Conservation (phyloP, 2,329 filamentous ascomycete species). For the Taxawa tesnikishii region DNA sequence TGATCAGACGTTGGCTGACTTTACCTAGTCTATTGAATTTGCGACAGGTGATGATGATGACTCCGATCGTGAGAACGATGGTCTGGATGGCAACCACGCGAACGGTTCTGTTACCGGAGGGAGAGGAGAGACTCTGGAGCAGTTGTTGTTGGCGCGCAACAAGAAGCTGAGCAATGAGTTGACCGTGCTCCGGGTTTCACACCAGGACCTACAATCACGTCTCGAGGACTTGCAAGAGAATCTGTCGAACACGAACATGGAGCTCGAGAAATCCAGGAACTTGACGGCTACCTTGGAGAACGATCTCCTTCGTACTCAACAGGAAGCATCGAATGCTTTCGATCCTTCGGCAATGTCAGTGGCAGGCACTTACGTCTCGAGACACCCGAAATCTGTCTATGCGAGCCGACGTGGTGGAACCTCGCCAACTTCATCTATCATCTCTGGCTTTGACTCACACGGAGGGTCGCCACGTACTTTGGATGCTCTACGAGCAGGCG, state of each 20-base stretch:
- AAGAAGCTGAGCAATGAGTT: conserved; percentile 94
- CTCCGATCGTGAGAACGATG: conserved; percentile 42
- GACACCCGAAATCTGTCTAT: conserved; percentile 55
- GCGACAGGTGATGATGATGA: conserved; percentile 68
- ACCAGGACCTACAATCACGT: conserved; percentile 76
- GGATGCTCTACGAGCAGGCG: conserved; percentile 51
- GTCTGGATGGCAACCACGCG: conserved; percentile 22
- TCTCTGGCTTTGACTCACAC: conserved; percentile 78
- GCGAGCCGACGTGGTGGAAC: conserved; percentile 53
- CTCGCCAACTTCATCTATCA: conserved; percentile 94
- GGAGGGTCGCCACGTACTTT: conserved; percentile 32
- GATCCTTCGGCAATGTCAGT: conserved; percentile 80
- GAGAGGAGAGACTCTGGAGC: conserved; percentile 68
- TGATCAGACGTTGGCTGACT: conserved; percentile 7
- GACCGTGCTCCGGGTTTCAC: conserved; percentile 82
- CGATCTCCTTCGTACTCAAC: conserved; percentile 77
- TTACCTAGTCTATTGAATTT: conserved; percentile 74
- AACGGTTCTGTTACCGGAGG: conserved; percentile 42
- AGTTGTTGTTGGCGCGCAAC: conserved; percentile 81
- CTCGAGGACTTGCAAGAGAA: conserved; percentile 74
- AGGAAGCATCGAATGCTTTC: conserved; percentile 71
- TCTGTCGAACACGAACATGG: conserved; percentile 67
- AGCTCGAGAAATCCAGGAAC: conserved; percentile 72
- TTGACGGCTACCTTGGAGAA: conserved; percentile 85
- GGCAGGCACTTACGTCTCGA: conserved; percentile 77